Evolutionary conservation across 192 early-diverging fungal genomes (phyloP), one percentile per base, ranked within the genome.

Genomic region (Entomortierella lignicola): DNA sequence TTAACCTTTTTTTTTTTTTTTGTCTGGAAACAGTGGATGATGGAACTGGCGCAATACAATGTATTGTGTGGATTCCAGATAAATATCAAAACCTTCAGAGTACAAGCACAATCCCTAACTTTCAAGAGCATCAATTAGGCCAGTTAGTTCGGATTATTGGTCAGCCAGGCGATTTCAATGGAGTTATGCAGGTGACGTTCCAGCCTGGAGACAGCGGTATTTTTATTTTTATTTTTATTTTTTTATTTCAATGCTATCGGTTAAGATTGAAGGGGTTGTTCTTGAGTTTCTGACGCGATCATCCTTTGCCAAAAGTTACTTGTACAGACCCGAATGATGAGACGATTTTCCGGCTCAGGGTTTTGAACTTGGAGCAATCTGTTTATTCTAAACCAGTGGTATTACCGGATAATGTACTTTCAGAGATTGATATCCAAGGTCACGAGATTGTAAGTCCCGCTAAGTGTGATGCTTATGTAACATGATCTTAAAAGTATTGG

Each of bases 11-110:
- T 10, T 44, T 8, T 44, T 29, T 20, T 32, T 4, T 11, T 37
- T 27, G 27, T 3, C 31, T 13, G 34, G 11, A 6, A 5, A 2
- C 44, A 79, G 75, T 79, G 62, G 75, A 79, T 55, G 75, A 79
- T 39, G 75, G 75, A 8, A 70, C 66, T 26, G 75, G 63, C 13
- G 57, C 48, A 17, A 53, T 79, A 7, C 75, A 53, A 20, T 69
- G 66, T 21, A 47, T 79, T 26, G 60, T 70, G 44, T 79, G 75
- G 75, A 70, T 79, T n/a, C 75, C 75, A 8, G 75, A 79, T 42
- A 18, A 65, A n/a, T 60, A 50, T n/a, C 60, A 34, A 30, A 41
- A 29, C 21, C 8, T 65, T 18, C 60, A 66, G 51, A 31, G 60
- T 47, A 69, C 57, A 4, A 54, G 44, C 39, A 20, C 8, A 0